Evolutionary conservation across 2,329 filamentous ascomycete species (phyloP).

Genomic region (Albophoma yamanashiensis): DNA sequence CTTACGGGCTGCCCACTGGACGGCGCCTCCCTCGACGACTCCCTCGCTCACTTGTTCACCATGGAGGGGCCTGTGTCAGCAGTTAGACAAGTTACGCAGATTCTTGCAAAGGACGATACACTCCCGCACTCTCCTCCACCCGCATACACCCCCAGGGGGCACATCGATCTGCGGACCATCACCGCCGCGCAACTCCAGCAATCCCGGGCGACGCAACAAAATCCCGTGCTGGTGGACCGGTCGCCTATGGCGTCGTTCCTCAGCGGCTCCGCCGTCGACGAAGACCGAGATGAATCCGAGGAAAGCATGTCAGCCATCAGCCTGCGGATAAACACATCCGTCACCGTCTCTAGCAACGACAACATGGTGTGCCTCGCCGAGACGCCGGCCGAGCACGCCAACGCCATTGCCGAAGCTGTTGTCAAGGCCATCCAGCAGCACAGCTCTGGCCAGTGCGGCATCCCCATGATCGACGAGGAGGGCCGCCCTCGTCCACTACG

Average conservation of each 20-base stretch:
- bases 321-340: constrained; percentile 35
- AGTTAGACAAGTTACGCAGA: background rate
- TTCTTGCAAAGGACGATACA: background rate
- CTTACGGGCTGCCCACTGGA: background rate
- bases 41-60: background rate
- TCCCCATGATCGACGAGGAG: constrained; percentile 35
- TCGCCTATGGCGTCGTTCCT: background rate
- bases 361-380: constrained; percentile 36
- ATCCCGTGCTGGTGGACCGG: background rate
- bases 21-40: background rate
- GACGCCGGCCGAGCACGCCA: constrained; percentile 27
- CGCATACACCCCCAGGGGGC: constrained; percentile 16
- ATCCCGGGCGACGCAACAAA: constrained; percentile 1
- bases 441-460: constrained; percentile 24
- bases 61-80: background rate
- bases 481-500: constrained; percentile 29
- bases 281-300: constrained; percentile 7
- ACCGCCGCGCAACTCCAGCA: constrained; percentile 8
- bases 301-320: constrained; percentile 27
- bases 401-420: constrained; percentile 32
- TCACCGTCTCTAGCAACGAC: constrained; percentile 33
- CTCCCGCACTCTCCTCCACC: constrained; percentile 13
- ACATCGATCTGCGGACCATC: constrained; percentile 7
- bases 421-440: constrained; percentile 32
- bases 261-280: constrained; percentile 5